phyloP scores from a whole-genome alignment of 2,329 filamentous ascomycete species.

The Botryotinia narcissicola region DNA sequence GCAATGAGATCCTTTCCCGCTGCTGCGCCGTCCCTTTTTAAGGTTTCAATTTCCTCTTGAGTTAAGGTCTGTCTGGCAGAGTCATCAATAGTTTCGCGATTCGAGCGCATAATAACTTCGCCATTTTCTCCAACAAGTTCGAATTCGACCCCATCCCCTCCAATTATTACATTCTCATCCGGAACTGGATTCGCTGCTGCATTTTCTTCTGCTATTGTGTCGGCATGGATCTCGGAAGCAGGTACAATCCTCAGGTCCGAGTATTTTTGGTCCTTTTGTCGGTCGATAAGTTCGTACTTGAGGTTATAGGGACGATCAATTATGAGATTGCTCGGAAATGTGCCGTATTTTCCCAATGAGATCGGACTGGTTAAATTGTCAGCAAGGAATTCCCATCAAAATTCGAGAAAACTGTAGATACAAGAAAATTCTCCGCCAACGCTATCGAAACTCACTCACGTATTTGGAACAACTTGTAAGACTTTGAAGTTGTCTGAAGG shows the following conservation, averaged over 20 bases:
- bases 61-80: constrained; percentile 71
- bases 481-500: constrained; percentile 58
- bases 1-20: constrained; percentile 87
- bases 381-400: neutral
- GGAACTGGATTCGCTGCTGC: constrained; percentile 43
- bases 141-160: constrained; percentile 46
- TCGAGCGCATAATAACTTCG: constrained; percentile 54
- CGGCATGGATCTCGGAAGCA: constrained; percentile 77
- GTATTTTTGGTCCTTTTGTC: constrained; percentile 60
- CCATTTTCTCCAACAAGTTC: constrained; percentile 49
- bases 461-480: constrained; percentile 58
- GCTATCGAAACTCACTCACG: constrained; percentile 45
- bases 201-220: constrained; percentile 60
- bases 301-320: constrained; percentile 88
- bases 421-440: constrained; percentile 28
- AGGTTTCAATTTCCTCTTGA: constrained; percentile 66
- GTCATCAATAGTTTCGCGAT: constrained; percentile 59
- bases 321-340: constrained; percentile 84
- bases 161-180: constrained; percentile 44
- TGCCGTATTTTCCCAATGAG: constrained; percentile 88
- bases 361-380: constrained; percentile 61
- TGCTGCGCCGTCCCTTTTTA: constrained; percentile 70
- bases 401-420: constrained; percentile 2
- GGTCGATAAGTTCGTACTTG: constrained; percentile 85
- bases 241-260: constrained; percentile 75